These are phyloP conservation scores for Cyamopsis tetragonoloba DNA, from an alignment of 306 rosid species.

Conservation along the genomic window DNA sequence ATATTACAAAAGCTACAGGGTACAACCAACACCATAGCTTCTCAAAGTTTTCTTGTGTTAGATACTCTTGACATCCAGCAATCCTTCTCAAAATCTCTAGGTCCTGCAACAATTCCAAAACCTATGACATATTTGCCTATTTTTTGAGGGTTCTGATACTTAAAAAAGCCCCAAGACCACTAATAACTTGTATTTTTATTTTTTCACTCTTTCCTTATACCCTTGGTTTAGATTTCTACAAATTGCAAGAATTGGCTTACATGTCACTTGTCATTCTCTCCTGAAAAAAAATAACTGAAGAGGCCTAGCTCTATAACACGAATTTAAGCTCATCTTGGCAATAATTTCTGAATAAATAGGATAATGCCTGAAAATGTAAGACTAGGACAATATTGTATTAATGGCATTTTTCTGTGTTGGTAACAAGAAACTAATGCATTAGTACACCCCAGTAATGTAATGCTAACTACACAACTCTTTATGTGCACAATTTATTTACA, in stretches of 20 bases:
- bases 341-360: not conserved
- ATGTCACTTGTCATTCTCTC: not conserved
- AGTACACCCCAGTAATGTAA: not conserved
- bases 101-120: conserved; percentile 53
- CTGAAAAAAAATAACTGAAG: conserved; percentile 3
- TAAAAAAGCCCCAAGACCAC: not conserved
- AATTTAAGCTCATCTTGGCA: not conserved
- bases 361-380: not conserved
- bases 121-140: not conserved
- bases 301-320: not conserved
- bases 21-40: conserved; percentile 96
- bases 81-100: conserved; percentile 74
- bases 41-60: conserved; percentile 76
- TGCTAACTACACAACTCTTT: not conserved
- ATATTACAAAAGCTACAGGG: conserved; percentile 76
- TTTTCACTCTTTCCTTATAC: not conserved
- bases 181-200: not conserved
- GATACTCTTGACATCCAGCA: conserved; percentile 68
- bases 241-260: not conserved
- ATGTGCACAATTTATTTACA: not conserved
- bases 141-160: conserved; percentile 1
- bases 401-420: not conserved
- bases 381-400: not conserved
- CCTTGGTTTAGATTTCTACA: not conserved
- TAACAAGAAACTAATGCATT: not conserved